These are phyloP conservation scores for Wickerhamomyces sydowiorum DNA, from an alignment of 805 yeast genomes.

Conservation along the genomic window DNA sequence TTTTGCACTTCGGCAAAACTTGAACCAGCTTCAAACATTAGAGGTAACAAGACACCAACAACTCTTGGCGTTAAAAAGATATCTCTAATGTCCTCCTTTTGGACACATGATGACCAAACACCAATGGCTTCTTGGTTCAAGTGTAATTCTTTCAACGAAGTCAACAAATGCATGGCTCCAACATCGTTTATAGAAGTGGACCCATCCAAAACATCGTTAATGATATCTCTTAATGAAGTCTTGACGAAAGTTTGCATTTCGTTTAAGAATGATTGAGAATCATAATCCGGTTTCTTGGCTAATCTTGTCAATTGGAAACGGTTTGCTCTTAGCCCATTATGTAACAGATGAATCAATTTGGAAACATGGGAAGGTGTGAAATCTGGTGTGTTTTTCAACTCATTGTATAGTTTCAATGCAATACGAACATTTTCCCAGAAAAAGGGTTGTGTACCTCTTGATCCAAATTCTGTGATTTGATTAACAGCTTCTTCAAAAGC, in stretches of 20 bases:
- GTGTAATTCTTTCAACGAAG: constrained; percentile 55
- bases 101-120: constrained; percentile 64
- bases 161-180: constrained; percentile 52
- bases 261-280: constrained; percentile 48
- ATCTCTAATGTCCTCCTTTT: constrained; percentile 32
- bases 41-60: constrained; percentile 63
- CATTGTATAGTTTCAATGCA: constrained; percentile 45
- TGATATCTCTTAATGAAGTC: constrained; percentile 44
- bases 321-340: constrained; percentile 51
- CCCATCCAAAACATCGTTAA: constrained; percentile 42
- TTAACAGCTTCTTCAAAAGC: constrained; percentile 44
- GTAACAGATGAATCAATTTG: constrained; percentile 43
- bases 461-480: constrained; percentile 7
- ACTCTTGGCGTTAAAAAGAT: constrained; percentile 58
- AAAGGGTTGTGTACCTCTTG: constrained; percentile 27
- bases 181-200: constrained; percentile 40
- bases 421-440: constrained; percentile 49
- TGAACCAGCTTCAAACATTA: constrained; percentile 56
- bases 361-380: constrained; percentile 41
- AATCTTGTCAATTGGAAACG: constrained; percentile 48
- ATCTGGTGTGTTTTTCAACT: constrained; percentile 40
- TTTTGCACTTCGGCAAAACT: constrained; percentile 55
- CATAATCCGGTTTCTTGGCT: constrained; percentile 55
- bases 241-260: constrained; percentile 47
- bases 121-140: constrained; percentile 58